Evolutionary conservation across 208 protist genomes (phyloP).

Genomic region (Phytomonas francai): DNA sequence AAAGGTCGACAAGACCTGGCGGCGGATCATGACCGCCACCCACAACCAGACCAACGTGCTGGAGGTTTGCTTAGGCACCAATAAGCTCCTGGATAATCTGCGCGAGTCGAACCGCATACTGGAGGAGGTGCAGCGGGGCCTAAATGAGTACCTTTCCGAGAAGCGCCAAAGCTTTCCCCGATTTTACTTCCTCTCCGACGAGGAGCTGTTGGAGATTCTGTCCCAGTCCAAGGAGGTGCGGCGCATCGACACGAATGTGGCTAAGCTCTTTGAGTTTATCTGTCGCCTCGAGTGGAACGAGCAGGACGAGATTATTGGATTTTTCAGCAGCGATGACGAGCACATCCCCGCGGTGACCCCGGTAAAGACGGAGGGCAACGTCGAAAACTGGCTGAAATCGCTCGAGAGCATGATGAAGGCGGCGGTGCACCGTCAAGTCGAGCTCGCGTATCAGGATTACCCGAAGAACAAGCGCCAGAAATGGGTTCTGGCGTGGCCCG

Average conservation of each 20-base stretch:
- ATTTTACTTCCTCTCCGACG: slow-evolving; percentile 93
- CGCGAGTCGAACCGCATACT: slow-evolving; percentile 91
- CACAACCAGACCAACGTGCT: slow-evolving; percentile 87
- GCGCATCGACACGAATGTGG: slow-evolving; percentile 93
- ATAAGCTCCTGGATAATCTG: slow-evolving; percentile 93
- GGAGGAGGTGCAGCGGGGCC: slow-evolving; percentile 94
- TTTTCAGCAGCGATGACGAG: slow-evolving; percentile 93
- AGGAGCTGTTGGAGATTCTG: slow-evolving; percentile 93
- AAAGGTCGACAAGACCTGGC: slow-evolving; percentile 95
- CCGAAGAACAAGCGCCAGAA: slow-evolving; percentile 45
- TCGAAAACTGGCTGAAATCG: slow-evolving; percentile 95
- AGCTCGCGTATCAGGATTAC: slow-evolving; percentile 58
- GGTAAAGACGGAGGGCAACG: slow-evolving; percentile 89
- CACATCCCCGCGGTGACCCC: slow-evolving; percentile 73
- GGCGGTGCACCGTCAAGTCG: slow-evolving; percentile 74
- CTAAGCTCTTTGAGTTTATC: slow-evolving; percentile 96
- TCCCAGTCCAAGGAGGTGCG: slow-evolving; percentile 94
- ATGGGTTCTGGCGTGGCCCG: slow-evolving; percentile 90
- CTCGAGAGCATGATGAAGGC: slow-evolving; percentile 93
- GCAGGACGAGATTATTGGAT: slow-evolving; percentile 70
- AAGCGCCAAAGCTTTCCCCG: slow-evolving; percentile 93
- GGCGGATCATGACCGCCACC: slow-evolving; percentile 85
- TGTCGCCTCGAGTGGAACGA: slow-evolving; percentile 59
- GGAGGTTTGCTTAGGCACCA: slow-evolving; percentile 89
- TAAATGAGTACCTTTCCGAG: slow-evolving; percentile 96